phyloP scores from a whole-genome alignment of 2,329 filamentous ascomycete species.

The Fusarium succisae region DNA sequence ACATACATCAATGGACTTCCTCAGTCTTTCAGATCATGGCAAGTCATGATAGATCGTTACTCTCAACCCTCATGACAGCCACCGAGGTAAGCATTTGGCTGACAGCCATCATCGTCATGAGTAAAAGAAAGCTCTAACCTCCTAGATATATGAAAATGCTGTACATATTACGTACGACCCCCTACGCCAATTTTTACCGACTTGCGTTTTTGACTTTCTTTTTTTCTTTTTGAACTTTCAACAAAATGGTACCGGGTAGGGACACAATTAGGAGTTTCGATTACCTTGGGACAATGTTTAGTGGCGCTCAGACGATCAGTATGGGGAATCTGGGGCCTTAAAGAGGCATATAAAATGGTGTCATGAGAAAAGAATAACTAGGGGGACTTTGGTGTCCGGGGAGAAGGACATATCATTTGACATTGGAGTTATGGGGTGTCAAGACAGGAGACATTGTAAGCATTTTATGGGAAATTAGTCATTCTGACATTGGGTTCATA shows the following conservation, averaged over 20 bases:
- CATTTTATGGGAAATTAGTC: slow-evolving; percentile 11
- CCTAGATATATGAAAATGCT: not conserved
- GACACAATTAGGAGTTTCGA: slow-evolving; percentile 15
- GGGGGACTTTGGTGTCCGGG: slow-evolving; percentile 21
- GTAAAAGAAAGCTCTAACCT: not conserved
- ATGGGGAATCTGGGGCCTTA: slow-evolving; percentile 1
- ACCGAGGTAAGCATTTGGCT: not conserved
- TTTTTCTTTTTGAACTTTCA: slow-evolving; percentile 2
- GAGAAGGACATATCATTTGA: slow-evolving; percentile 19
- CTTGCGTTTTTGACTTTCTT: slow-evolving; percentile 10
- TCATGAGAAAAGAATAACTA: slow-evolving; percentile 14
- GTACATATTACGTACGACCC: not conserved
- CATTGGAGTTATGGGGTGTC: slow-evolving; percentile 22
- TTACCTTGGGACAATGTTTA: slow-evolving; percentile 23
- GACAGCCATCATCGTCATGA: not conserved
- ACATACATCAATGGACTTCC: not conserved
- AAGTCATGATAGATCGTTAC: not conserved
- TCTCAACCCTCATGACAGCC: not conserved
- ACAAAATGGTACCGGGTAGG: not conserved
- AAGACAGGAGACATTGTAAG: slow-evolving; percentile 16
- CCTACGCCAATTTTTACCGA: not conserved
- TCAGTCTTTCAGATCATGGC: not conserved
- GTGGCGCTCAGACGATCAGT: slow-evolving; percentile 11
- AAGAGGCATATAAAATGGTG: slow-evolving; percentile 11
- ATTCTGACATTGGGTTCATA: slow-evolving; percentile 10